Percentiles rank a stretch among this genome's conserved stretches.
These are phyloP conservation scores for Phymatotrichopsis omnivora DNA, from an alignment of 2,329 filamentous ascomycete species.

Conservation along the genomic window DNA sequence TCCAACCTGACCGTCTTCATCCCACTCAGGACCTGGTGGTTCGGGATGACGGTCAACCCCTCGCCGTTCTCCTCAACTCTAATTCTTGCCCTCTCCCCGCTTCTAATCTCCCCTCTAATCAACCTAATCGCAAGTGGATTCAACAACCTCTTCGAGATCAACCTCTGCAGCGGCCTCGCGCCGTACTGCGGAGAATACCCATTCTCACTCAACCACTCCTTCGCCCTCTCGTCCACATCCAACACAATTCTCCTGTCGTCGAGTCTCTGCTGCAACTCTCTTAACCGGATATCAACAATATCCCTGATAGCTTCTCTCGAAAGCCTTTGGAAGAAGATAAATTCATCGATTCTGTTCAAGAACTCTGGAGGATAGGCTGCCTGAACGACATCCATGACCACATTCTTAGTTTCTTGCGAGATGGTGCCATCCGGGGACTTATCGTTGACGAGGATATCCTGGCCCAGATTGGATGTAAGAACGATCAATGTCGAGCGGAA, in stretches of 20 bases:
- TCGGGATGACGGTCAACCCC: slow-evolving; percentile 44
- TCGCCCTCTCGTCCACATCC: slow-evolving; percentile 58
- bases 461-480: slow-evolving; percentile 87
- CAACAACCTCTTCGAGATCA: slow-evolving; percentile 82
- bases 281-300: slow-evolving; percentile 85
- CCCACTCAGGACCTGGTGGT: slow-evolving; percentile 4
- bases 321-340: slow-evolving; percentile 89
- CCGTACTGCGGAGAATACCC: slow-evolving; percentile 90
- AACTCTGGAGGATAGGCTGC: slow-evolving; percentile 76
- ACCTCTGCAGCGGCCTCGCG: slow-evolving; percentile 76
- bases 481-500: slow-evolving; percentile 96
- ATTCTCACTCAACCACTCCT: slow-evolving; percentile 75
- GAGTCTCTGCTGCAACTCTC: slow-evolving; percentile 70
- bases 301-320: slow-evolving; percentile 68
- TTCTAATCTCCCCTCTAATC: slow-evolving; percentile 71
- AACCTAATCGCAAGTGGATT: slow-evolving; percentile 86
- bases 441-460: slow-evolving; percentile 73
- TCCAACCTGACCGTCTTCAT: no score
- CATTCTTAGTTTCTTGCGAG: slow-evolving; percentile 58
- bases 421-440: slow-evolving; percentile 58
- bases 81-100: slow-evolving; percentile 63
- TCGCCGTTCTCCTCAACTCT: slow-evolving; percentile 52
- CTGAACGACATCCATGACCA: slow-evolving; percentile 82
- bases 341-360: slow-evolving; percentile 91
- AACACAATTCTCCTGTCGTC: slow-evolving; percentile 77